phyloP scores from a whole-genome alignment of 2,329 filamentous ascomycete genomes.

The Neonectria faginata region DNA sequence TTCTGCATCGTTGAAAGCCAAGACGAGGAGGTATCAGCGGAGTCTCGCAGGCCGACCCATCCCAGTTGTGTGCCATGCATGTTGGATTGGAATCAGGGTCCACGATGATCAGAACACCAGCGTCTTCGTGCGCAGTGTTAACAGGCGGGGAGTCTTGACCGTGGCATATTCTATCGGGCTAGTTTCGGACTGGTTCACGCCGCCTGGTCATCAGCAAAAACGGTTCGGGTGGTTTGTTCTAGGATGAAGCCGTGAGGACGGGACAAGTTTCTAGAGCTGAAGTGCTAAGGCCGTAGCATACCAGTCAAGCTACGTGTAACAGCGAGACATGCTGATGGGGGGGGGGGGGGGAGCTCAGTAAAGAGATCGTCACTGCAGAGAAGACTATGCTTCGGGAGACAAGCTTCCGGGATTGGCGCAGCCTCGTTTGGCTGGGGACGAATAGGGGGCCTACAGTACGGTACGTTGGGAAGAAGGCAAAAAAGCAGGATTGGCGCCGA shows the following conservation, averaged over 20 bases:
- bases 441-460: background rate
- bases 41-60: constrained; percentile 9
- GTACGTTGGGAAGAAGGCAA: background rate
- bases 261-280: background rate
- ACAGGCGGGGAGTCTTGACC: background rate
- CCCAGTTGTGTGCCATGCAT: constrained; percentile 9
- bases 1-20: constrained; percentile 16
- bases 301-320: background rate
- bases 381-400: constrained; percentile 7
- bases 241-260: constrained; percentile 5
- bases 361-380: constrained; percentile 24
- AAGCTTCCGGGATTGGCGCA: constrained; percentile 25
- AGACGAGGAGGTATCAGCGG: constrained; percentile 14
- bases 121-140: background rate
- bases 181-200: constrained; percentile 15
- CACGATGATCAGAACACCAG: background rate
- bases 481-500: constrained; percentile 26
- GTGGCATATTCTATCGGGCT: background rate
- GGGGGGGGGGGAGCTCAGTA: constrained; percentile 7
- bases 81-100: constrained; percentile 15
- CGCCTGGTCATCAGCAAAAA: background rate
- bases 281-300: constrained; percentile 1
- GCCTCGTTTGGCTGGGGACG: constrained; percentile 3
- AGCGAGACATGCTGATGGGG: constrained; percentile 7
- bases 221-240: background rate